phyloP scores from a whole-genome alignment of 345 rosid genomes.

The Psidium guajava region DNA sequence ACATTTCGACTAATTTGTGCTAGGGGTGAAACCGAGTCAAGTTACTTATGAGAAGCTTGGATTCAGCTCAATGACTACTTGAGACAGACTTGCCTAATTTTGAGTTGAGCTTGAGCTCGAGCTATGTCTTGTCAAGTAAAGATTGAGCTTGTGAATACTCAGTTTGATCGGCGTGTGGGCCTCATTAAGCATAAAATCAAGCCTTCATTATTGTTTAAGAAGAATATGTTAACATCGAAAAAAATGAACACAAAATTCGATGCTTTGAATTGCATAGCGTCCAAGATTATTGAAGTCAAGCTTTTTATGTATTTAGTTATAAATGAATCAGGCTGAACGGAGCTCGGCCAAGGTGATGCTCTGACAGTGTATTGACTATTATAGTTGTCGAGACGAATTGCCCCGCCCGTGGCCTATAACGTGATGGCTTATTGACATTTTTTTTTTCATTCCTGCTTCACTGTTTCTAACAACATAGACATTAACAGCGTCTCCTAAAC shows the following conservation, averaged over 20 bases:
- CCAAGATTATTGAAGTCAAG: neutral
- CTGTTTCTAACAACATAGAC: neutral
- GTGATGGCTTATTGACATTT: neutral
- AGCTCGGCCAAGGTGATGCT: neutral
- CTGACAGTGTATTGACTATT: accelerated
- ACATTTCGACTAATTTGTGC: neutral
- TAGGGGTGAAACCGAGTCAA: neutral
- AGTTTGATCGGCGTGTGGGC: neutral
- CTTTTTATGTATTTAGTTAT: neutral
- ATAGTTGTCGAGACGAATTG: neutral
- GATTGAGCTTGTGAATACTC: neutral
- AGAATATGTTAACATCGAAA: neutral
- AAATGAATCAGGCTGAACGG: neutral
- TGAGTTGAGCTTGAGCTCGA: neutral
- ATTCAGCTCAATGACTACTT: neutral
- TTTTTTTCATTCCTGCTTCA: neutral
- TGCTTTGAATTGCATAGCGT: neutral
- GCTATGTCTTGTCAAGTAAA: neutral
- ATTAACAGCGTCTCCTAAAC: neutral
- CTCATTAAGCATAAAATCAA: neutral
- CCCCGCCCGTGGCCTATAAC: neutral
- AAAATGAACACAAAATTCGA: neutral
- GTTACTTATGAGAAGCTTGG: accelerated
- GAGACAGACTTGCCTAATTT: neutral
- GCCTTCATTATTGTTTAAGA: neutral